Conservation (phyloP, 2,329 filamentous ascomycete genomes). For the Penicillium nordicum region DNA sequence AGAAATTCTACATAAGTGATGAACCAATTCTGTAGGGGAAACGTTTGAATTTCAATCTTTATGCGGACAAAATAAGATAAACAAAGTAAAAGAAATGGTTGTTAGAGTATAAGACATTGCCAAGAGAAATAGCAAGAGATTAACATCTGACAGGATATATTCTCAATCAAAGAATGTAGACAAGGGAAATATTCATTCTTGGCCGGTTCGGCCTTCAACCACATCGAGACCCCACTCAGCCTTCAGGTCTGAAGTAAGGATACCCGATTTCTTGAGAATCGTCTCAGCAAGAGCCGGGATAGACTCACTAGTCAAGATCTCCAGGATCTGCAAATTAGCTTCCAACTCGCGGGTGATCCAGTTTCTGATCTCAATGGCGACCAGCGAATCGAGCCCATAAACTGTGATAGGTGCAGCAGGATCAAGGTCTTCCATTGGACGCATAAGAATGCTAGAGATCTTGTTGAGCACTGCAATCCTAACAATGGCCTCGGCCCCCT, state of each 20-base stretch:
- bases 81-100: not conserved
- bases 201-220: conserved; percentile 1
- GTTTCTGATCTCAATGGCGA: conserved; percentile 31
- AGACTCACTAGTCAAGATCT: conserved; percentile 25
- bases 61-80: not conserved
- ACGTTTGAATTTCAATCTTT: not conserved
- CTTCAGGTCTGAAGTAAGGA: conserved; percentile 15
- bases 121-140: not conserved
- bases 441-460: conserved; percentile 23
- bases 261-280: conserved; percentile 24
- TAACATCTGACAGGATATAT: not conserved
- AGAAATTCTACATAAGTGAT: not conserved
- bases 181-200: not conserved
- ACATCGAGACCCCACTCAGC: conserved; percentile 16
- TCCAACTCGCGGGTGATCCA: conserved; percentile 27
- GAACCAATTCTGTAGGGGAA: not conserved
- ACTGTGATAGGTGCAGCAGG: conserved; percentile 15
- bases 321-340: conserved; percentile 25
- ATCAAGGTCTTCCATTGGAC: conserved; percentile 21
- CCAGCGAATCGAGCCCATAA: conserved; percentile 31
- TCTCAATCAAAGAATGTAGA: not conserved
- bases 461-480: conserved; percentile 14
- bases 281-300: conserved; percentile 19
- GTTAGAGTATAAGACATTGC: conserved; percentile 1
- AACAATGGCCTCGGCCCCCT: conserved; percentile 8